Evolutionary conservation across 768 basidiomycete genomes (phyloP), one percentile per base, ranked within the genome.

Genomic region (Lentinula sp.): DNA sequence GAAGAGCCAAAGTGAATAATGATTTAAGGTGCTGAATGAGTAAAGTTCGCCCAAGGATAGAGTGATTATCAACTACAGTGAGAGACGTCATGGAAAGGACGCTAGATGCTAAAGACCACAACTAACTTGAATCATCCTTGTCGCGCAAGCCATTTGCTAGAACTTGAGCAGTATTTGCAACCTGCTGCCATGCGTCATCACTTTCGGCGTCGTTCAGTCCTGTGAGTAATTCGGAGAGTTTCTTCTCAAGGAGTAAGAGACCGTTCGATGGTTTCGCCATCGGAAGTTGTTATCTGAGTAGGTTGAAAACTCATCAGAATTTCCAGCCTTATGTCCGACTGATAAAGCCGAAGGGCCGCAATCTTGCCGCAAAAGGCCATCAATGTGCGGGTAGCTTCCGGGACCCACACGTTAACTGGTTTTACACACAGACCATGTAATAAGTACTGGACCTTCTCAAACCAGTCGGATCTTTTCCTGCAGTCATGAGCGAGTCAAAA

Each of bases 1-100:
- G 75, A 21, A 88, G 73, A 6, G 86, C 83, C 45, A 78, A 73
- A 39, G 78, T 77, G 31, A 92, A 72, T 18, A 93, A 77, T 37
- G 84, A 76, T 10, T 81, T 83, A 53, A 93, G 73, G 56, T 84
- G 81, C 65, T 82, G 82, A 8, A 90, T 88, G 49, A 93, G 78
- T 48, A 79, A 67, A 4, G 86, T 83, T 67, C 75, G 76, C 59
- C 91, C 92, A 32, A 93, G 78, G 55, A 78, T 69, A 10, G 88
- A 83, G 70, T 89, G 91, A 63, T 85, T 81, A 69, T 92, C 89
- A 64, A 81, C 88, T 89, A 69, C 54, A 60, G 63, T 57, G 65
- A 63, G 60, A 61, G 43, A 64, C 65, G 63, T 64, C 23, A 63
- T 50, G 55, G 18, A 21, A 37, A 62, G 64, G 49, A 60, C n/a